Evolutionary conservation across 169 alveolate species (phyloP).

Genomic region (Cryptosporidium canis): DNA sequence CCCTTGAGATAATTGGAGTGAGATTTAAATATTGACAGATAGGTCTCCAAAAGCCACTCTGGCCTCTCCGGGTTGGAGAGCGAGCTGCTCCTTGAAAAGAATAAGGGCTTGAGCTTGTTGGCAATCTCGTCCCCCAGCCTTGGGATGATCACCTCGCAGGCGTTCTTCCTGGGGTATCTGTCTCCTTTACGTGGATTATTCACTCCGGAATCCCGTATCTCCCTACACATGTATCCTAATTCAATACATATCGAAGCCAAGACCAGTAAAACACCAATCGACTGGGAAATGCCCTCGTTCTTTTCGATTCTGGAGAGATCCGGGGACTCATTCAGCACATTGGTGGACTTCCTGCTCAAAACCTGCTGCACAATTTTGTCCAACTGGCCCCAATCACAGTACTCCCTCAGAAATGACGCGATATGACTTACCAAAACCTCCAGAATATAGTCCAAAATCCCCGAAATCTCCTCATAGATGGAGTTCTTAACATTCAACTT

Average conservation of each 20-base stretch:
- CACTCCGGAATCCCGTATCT: background rate
- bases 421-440: background rate
- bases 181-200: background rate
- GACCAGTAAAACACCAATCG: conserved; percentile 1
- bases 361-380: conserved; percentile 50
- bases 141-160: conserved; percentile 3
- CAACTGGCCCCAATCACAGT: conserved; percentile 52
- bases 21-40: conserved; percentile 42
- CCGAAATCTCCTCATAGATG: background rate
- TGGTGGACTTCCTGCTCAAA: background rate
- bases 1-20: conserved; percentile 8
- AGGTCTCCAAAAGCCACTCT: conserved; percentile 54
- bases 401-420: background rate
- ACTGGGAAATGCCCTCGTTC: background rate
- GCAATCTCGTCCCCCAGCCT: background rate
- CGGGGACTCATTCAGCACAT: background rate
- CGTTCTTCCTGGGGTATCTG: background rate
- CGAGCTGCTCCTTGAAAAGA: conserved; percentile 51
- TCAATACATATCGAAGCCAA: conserved; percentile 9
- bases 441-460: conserved; percentile 1
- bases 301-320: background rate
- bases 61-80: conserved; percentile 42
- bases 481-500: background rate
- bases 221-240: background rate
- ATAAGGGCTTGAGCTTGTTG: conserved; percentile 26